Evolutionary conservation across 495 filamentous ascomycete species (phyloP).

Genomic region (Trypethelium eluteriae): DNA sequence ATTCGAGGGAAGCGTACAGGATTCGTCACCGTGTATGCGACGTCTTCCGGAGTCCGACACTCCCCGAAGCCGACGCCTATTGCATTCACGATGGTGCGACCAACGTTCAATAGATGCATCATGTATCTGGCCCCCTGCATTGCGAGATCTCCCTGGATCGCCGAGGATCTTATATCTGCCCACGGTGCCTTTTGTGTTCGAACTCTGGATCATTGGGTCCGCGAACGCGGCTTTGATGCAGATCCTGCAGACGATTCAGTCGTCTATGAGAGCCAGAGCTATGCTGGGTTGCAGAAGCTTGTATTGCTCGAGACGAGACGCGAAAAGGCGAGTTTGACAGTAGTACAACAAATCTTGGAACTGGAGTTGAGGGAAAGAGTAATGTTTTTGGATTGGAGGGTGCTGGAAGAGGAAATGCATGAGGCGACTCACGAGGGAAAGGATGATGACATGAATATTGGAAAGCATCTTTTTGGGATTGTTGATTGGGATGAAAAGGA

Average conservation of each 20-base stretch:
- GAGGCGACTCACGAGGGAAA: neutral
- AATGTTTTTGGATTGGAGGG: conserved; percentile 24
- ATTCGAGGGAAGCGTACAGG: neutral
- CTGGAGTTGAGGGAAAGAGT: conserved; percentile 20
- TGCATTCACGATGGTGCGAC: neutral
- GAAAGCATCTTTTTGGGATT: neutral
- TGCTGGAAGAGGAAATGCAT: conserved; percentile 20
- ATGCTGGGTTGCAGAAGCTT: conserved; percentile 19
- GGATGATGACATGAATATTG: neutral
- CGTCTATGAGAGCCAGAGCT: conserved; percentile 21
- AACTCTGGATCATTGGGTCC: conserved; percentile 20
- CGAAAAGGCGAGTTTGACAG: neutral
- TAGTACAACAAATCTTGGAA: conserved; percentile 10
- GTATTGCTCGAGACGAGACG: conserved; percentile 22
- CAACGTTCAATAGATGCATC: conserved; percentile 14
- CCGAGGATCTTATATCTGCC: conserved; percentile 16
- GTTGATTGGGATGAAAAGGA: conserved; percentile 4
- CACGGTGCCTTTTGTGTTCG: conserved; percentile 9
- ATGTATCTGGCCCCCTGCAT: conserved; percentile 26
- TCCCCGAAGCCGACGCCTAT: neutral
- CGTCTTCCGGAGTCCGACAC: neutral
- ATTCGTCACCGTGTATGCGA: neutral
- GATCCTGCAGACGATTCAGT: conserved; percentile 10
- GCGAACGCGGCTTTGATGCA: conserved; percentile 15
- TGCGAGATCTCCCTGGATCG: conserved; percentile 17